phyloP scores from a whole-genome alignment of 176 grass and related monocot genomes.

The Chrysopogon serrulatus region DNA sequence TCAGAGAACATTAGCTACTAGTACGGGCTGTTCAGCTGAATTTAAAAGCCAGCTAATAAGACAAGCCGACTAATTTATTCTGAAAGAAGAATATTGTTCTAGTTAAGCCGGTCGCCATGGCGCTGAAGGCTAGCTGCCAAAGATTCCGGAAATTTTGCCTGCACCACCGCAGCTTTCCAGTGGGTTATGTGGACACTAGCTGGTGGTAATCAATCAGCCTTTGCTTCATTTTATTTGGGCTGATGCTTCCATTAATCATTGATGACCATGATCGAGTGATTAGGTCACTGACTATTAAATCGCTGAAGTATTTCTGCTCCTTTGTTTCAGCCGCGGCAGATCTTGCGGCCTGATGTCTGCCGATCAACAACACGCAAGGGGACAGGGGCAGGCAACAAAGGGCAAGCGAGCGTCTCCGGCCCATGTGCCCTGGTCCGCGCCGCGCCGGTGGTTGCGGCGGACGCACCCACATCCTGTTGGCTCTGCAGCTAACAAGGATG shows the following conservation, averaged over 20 bases:
- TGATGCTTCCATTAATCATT: neutral
- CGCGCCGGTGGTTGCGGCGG: neutral
- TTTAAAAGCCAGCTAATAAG: no score
- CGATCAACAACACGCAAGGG: neutral
- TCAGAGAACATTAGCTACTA: neutral
- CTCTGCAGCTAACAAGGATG: neutral
- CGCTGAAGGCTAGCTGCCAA: neutral
- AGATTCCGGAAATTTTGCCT: conserved; percentile 6
- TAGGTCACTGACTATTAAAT: neutral
- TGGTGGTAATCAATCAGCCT: neutral
- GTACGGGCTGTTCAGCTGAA: no score
- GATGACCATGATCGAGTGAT: neutral
- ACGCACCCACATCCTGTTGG: neutral
- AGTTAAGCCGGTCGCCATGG: no score
- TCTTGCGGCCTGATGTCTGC: conserved; percentile 19
- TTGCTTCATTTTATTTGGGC: neutral
- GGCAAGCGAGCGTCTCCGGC: neutral
- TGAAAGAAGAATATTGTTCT: no score
- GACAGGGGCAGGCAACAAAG: neutral
- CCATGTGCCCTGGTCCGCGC: conserved; percentile 22
- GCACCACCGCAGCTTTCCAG: neutral
- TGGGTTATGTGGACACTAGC: neutral
- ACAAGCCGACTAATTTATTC: no score
- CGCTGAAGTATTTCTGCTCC: neutral
- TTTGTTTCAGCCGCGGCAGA: conserved; percentile 29